Evolutionary conservation across 2,329 filamentous ascomycete genomes (phyloP).

Genomic region (Alternaria conjuncta): DNA sequence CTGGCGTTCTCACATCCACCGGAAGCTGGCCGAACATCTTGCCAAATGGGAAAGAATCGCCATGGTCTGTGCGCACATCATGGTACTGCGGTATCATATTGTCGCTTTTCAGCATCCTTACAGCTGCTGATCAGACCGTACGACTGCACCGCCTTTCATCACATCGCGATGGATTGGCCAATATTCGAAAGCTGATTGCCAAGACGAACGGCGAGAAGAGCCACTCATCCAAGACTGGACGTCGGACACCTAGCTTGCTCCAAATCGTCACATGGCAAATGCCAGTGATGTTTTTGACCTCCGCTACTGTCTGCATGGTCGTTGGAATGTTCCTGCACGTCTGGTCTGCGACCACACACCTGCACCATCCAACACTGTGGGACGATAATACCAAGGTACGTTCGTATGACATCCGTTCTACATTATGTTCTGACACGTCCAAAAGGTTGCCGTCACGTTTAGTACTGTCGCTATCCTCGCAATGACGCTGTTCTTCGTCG

Average conservation of each 20-base stretch:
- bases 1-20: conserved; percentile 52
- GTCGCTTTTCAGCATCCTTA: conserved; percentile 58
- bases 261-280: conserved; percentile 50
- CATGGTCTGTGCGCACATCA: conserved; percentile 51
- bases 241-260: conserved; percentile 29
- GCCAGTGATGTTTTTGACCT: conserved; percentile 46
- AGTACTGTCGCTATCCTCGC: conserved; percentile 18
- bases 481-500: conserved; percentile 27
- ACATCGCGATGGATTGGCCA: conserved; percentile 47
- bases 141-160: conserved; percentile 52
- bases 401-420: background rate
- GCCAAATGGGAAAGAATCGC: conserved; percentile 43
- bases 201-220: conserved; percentile 30
- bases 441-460: conserved; percentile 26
- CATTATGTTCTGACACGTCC: background rate
- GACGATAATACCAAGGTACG: conserved; percentile 41
- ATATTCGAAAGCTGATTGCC: conserved; percentile 46
- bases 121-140: conserved; percentile 53
- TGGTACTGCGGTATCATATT: conserved; percentile 57
- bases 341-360: conserved; percentile 42
- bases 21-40: conserved; percentile 54
- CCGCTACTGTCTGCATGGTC: conserved; percentile 47
- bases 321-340: conserved; percentile 49
- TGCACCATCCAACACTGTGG: conserved; percentile 34
- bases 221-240: conserved; percentile 25